Percentiles rank a stretch among this genome's conserved stretches.
These are phyloP conservation scores for Rubia balearica DNA, from an alignment of 305 asterid species.

Conservation along the genomic window DNA sequence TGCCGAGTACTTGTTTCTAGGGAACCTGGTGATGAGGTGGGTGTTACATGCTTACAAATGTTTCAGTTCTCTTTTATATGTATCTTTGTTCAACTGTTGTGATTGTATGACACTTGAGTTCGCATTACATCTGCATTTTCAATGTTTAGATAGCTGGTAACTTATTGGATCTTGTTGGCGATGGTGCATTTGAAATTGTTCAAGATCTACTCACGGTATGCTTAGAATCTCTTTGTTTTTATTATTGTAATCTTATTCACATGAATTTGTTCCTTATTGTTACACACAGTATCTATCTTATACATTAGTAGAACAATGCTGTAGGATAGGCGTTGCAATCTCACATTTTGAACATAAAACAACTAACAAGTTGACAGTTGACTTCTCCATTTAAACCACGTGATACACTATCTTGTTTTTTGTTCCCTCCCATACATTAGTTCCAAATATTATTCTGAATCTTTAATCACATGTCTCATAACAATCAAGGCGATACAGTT, in stretches of 20 bases:
- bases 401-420: too few species aligned
- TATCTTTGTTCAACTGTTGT: conserved; percentile 15
- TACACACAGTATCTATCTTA: neutral
- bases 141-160: conserved; percentile 75
- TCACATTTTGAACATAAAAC: neutral
- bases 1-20: conserved; percentile 92
- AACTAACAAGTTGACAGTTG: neutral
- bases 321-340: neutral
- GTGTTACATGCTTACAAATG: conserved; percentile 12
- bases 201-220: conserved; percentile 87
- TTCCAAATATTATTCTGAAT: neutral
- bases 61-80: neutral
- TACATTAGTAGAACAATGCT: neutral
- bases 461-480: neutral
- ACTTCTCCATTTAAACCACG: neutral
- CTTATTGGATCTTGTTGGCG: conserved; percentile 94
- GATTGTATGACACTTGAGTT: conserved; percentile 16
- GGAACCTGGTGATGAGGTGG: conserved; percentile 96
- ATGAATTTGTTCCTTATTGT: neutral
- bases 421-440: neutral
- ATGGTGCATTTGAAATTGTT: conserved; percentile 83
- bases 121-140: conserved; percentile 21
- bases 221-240: neutral
- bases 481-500: neutral
- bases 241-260: neutral